Conservation (phyloP, 2,329 filamentous ascomycete genomes). For the Calonectria pseudoreteaudii region DNA sequence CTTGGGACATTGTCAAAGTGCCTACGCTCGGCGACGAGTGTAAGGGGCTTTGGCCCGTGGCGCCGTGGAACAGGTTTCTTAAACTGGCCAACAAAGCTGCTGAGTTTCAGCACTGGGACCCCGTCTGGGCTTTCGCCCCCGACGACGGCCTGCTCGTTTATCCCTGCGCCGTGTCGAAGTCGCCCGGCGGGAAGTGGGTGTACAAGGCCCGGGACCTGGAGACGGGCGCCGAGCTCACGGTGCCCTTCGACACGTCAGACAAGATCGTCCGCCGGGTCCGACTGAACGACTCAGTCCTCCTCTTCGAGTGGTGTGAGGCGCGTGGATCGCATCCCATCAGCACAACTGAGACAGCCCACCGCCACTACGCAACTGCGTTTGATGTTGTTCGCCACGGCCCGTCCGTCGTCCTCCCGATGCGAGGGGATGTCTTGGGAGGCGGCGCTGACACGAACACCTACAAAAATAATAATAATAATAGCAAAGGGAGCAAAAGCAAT, state of each 20-base stretch:
- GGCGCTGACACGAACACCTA: neutral
- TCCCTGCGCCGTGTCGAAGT: constrained; percentile 44
- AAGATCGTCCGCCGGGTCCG: constrained; percentile 67
- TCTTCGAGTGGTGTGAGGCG: constrained; percentile 52
- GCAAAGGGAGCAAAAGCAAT: neutral
- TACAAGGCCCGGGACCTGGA: constrained; percentile 65
- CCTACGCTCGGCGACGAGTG: constrained; percentile 26
- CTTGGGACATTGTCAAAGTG: constrained; percentile 48
- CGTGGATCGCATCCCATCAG: constrained; percentile 56
- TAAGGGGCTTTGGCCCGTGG: constrained; percentile 50
- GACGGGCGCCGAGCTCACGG: constrained; percentile 52
- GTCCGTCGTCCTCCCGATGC: constrained; percentile 12
- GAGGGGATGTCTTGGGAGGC: neutral
- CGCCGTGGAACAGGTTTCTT: constrained; percentile 60
- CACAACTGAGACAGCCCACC: constrained; percentile 62
- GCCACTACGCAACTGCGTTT: constrained; percentile 71
- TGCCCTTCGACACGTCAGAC: constrained; percentile 63
- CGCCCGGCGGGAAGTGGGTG: constrained; percentile 3
- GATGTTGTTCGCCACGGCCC: constrained; percentile 53
- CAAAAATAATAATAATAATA: neutral
- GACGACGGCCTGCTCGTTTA: constrained; percentile 68
- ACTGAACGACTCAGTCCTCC: constrained; percentile 64
- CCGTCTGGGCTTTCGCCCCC: constrained; percentile 65
- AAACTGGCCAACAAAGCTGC: constrained; percentile 53
- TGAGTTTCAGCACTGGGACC: constrained; percentile 59